These are phyloP conservation scores for Nidula microcarpa DNA, from an alignment of 768 basidiomycete species.

Conservation along the genomic window DNA sequence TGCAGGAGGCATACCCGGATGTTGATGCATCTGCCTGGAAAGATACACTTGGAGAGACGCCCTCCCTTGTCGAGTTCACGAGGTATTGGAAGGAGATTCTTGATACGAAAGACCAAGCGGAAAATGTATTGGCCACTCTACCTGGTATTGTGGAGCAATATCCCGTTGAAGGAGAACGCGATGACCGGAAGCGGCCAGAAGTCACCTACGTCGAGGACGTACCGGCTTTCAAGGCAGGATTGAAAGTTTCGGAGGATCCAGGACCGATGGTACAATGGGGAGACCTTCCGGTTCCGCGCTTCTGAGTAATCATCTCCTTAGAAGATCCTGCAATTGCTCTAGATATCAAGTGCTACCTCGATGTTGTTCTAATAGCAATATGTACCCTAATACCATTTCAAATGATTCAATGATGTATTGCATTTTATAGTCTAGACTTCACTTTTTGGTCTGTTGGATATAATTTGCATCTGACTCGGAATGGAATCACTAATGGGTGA, in stretches of 20 bases:
- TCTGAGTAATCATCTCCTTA: too few relatives aligned
- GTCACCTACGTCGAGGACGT: conserved; percentile 66
- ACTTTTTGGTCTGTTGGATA: too few relatives aligned
- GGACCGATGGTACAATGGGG: conserved; percentile 71
- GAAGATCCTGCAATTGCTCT: too few relatives aligned
- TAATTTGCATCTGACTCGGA: too few relatives aligned
- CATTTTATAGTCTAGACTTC: too few relatives aligned
- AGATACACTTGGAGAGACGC: conserved; percentile 51
- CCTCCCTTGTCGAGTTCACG: conserved; percentile 55
- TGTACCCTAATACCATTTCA: too few relatives aligned
- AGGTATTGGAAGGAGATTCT: conserved; percentile 58
- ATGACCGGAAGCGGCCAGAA: conserved; percentile 37
- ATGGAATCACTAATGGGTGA: too few relatives aligned
- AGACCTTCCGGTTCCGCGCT: conserved; percentile 53
- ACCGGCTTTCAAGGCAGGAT: conserved; percentile 57
- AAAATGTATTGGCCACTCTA: conserved; percentile 49
- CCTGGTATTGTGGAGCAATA: conserved; percentile 53
- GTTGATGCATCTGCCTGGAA: conserved; percentile 51
- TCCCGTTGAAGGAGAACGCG: conserved; percentile 52
- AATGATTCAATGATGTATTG: too few relatives aligned
- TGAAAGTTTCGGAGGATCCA: conserved; percentile 55
- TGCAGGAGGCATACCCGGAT: conserved; percentile 45
- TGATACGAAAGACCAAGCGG: conserved; percentile 34
- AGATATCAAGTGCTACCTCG: too few relatives aligned
- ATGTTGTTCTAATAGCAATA: too few relatives aligned